These are phyloP conservation scores for Thalassiosira mediterranea DNA, from an alignment of 352 stramenopile species.

Conservation along the genomic window DNA sequence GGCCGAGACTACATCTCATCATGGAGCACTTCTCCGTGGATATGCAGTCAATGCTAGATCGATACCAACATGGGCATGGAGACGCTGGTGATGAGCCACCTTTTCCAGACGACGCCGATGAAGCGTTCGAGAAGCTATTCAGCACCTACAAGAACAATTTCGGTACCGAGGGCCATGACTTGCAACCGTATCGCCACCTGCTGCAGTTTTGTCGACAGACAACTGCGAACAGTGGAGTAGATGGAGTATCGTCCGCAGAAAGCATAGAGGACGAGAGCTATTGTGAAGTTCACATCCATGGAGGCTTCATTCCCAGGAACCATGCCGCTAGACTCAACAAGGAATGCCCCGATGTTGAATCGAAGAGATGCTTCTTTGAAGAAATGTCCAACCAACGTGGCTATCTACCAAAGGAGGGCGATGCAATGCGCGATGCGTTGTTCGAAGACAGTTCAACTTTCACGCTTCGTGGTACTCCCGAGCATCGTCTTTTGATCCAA, in stretches of 20 bases:
- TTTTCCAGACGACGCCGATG: slow-evolving; percentile 36
- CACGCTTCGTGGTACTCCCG: slow-evolving; percentile 4
- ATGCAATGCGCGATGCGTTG: slow-evolving; percentile 47
- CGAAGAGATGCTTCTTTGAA: slow-evolving; percentile 35
- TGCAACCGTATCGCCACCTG: slow-evolving; percentile 64
- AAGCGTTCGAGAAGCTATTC: slow-evolving; percentile 52
- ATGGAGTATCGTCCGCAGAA: too few relatives aligned
- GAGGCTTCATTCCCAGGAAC: slow-evolving; percentile 70
- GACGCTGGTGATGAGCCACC: too few relatives aligned
- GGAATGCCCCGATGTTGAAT: slow-evolving; percentile 45
- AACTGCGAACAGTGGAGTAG: slow-evolving; percentile 5
- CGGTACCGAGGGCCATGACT: slow-evolving; percentile 70
- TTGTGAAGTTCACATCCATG: slow-evolving; percentile 56
- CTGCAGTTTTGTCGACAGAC: slow-evolving; percentile 59
- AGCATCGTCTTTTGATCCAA: slow-evolving; percentile 48
- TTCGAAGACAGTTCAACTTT: slow-evolving; percentile 19
- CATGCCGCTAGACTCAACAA: slow-evolving; percentile 70
- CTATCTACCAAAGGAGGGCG: slow-evolving; percentile 28
- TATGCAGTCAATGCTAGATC: slow-evolving; percentile 65
- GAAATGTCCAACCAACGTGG: slow-evolving; percentile 32
- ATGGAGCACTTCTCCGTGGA: slow-evolving; percentile 80
- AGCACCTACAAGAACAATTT: slow-evolving; percentile 56
- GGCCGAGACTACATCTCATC: slow-evolving; percentile 62
- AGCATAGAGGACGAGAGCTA: slow-evolving; percentile 7
- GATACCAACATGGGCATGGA: slow-evolving; percentile 37